Evolutionary conservation across 2,329 filamentous ascomycete species (phyloP).

Genomic region (Neofusicoccum sp.): DNA sequence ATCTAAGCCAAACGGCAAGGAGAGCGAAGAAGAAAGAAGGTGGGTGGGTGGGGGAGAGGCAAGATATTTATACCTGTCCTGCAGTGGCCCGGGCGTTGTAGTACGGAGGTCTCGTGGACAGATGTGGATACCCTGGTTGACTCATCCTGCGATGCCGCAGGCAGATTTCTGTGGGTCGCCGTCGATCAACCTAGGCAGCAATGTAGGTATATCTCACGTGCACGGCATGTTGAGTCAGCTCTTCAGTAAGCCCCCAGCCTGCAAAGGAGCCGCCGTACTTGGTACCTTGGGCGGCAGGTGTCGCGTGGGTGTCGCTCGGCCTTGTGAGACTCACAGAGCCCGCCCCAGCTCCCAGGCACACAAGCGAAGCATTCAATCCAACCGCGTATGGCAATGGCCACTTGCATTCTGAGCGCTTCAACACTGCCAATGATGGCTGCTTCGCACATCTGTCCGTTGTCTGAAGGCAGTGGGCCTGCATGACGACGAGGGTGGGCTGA

Average conservation of each 20-base stretch:
- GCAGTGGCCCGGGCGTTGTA: background rate
- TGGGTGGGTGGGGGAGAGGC: background rate
- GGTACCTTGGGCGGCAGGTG: no score
- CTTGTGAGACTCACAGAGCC: no score
- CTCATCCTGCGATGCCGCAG: background rate
- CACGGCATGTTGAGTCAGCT: no score
- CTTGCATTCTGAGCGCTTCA: background rate
- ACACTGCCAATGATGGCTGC: no score
- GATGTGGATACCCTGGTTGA: background rate
- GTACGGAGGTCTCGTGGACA: background rate
- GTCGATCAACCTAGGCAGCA: background rate
- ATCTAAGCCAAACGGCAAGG: background rate
- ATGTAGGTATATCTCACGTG: background rate
- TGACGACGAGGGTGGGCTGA: constrained; percentile 58
- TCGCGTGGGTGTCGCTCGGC: no score
- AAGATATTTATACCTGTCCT: background rate
- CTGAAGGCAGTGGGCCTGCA: constrained; percentile 49
- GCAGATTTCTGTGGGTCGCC: background rate
- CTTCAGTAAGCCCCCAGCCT: no score
- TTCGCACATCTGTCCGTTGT: no score
- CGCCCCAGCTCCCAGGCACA: background rate
- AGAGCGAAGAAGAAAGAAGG: background rate
- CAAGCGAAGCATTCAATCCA: background rate
- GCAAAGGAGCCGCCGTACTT: no score
- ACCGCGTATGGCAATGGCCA: background rate